These are phyloP conservation scores for Aspergillus asperescens DNA, from an alignment of 495 filamentous ascomycete species.

Conservation along the genomic window DNA sequence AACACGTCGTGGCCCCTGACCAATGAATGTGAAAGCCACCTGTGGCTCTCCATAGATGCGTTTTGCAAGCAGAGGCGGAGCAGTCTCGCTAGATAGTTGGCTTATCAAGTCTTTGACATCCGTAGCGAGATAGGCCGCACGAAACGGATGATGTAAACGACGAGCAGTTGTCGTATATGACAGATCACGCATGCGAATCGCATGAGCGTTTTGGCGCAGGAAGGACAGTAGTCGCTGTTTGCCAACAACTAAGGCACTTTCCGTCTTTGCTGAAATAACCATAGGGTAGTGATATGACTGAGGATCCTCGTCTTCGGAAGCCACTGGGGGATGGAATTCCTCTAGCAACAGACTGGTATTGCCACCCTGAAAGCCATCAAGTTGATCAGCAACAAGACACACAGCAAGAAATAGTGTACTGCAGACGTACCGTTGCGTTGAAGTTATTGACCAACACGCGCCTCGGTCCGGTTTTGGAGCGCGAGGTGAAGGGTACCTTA, in stretches of 20 bases:
- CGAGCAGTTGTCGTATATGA: constrained; percentile 40
- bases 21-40: no score
- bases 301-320: constrained; percentile 16
- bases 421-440: constrained; percentile 20
- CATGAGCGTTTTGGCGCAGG: constrained; percentile 21
- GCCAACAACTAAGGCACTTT: constrained; percentile 31
- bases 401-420: no score
- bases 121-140: neutral
- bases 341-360: constrained; percentile 11
- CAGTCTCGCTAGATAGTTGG: no score
- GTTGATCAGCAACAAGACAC: constrained; percentile 37
- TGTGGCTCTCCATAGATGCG: no score
- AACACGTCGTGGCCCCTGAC: no score
- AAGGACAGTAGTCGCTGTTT: constrained; percentile 27
- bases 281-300: no score
- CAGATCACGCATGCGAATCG: constrained; percentile 27
- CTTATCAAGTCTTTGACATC: no score
- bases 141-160: constrained; percentile 27
- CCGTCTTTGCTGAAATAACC: constrained; percentile 32
- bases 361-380: constrained; percentile 29
- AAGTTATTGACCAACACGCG: no score
- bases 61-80: no score
- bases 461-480: no score
- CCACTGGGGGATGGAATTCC: neutral
- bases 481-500: neutral